Percentiles rank a stretch among this genome's conserved stretches.
phyloP scores from a whole-genome alignment of 805 yeast species.

The Monosporozyma aerobia region DNA sequence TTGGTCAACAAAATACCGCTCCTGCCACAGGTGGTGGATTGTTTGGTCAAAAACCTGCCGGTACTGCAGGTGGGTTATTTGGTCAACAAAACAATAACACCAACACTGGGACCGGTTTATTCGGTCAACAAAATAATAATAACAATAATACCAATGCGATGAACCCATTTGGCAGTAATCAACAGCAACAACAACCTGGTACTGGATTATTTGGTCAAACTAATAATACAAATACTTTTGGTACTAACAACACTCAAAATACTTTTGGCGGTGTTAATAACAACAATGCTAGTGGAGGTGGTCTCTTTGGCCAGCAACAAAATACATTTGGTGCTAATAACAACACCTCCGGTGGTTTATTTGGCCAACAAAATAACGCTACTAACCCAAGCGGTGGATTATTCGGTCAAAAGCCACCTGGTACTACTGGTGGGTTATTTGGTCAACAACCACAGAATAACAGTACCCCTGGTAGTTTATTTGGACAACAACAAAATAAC shows the following conservation, averaged over 20 bases:
- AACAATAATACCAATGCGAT: background rate
- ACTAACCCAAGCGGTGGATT: conserved; percentile 16
- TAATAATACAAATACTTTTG: conserved; percentile 2
- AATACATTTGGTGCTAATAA: conserved; percentile 14
- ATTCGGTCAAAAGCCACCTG: conserved; percentile 27
- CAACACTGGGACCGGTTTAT: conserved; percentile 21
- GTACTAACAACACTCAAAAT: conserved; percentile 14
- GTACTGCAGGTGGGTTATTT: conserved; percentile 19
- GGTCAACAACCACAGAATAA: conserved; percentile 1
- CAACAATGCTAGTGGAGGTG: conserved; percentile 16
- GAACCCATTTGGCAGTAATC: conserved; percentile 6
- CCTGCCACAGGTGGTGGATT: background rate
- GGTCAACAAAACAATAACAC: conserved; percentile 13
- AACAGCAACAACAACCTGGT: conserved; percentile 14
- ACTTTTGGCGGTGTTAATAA: conserved; percentile 23
- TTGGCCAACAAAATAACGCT: conserved; percentile 13
- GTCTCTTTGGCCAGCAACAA: background rate
- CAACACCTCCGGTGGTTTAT: conserved; percentile 17
- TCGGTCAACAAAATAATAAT: conserved; percentile 22
- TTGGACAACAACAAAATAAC: conserved; percentile 14
- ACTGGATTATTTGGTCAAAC: conserved; percentile 31
- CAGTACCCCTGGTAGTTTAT: conserved; percentile 7
- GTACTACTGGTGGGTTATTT: conserved; percentile 10
- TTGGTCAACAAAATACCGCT: conserved; percentile 1
- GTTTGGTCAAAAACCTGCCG: conserved; percentile 6